Conservation (phyloP, 306 rosid species). For the Geum urbanum region DNA sequence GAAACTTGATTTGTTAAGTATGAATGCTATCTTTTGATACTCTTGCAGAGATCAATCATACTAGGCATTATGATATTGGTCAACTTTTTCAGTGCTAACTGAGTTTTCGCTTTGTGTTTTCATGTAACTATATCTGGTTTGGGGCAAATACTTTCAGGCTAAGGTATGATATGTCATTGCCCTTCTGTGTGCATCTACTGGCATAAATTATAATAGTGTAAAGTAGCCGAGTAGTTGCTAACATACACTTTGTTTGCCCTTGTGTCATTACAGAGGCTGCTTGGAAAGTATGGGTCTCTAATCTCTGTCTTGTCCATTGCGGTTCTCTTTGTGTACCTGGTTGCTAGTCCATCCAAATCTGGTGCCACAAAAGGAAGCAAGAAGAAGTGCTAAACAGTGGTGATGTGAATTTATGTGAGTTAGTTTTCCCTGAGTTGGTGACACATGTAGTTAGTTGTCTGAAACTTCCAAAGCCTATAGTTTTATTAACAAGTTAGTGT, state of each 20-base stretch:
- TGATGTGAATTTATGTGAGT: not conserved
- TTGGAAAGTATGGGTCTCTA: conserved; percentile 85
- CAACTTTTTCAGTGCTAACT: conserved; percentile 30
- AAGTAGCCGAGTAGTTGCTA: not conserved
- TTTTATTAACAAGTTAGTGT: conserved; percentile 20
- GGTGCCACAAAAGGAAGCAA: conserved; percentile 73
- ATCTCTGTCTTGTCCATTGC: conserved; percentile 71
- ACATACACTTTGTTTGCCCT: not conserved
- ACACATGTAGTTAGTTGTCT: conserved; percentile 8
- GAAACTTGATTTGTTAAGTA: conserved; percentile 77
- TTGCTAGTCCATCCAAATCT: conserved; percentile 82
- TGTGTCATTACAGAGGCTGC: conserved; percentile 55
- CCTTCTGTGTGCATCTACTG: not conserved
- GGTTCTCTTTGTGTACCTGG: conserved; percentile 62
- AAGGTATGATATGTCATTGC: conserved; percentile 50
- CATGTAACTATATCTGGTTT: conserved; percentile 35
- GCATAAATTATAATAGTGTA: not conserved
- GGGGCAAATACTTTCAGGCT: conserved; percentile 51
- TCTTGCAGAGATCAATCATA: not conserved
- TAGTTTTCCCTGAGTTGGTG: not conserved
- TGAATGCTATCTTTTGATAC: not conserved
- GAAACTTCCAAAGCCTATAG: conserved; percentile 17
- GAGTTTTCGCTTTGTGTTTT: conserved; percentile 31
- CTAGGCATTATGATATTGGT: conserved; percentile 24
- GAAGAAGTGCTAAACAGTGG: conserved; percentile 67